Conservation (phyloP, 768 basidiomycete genomes). For the Lactarius vividus region DNA sequence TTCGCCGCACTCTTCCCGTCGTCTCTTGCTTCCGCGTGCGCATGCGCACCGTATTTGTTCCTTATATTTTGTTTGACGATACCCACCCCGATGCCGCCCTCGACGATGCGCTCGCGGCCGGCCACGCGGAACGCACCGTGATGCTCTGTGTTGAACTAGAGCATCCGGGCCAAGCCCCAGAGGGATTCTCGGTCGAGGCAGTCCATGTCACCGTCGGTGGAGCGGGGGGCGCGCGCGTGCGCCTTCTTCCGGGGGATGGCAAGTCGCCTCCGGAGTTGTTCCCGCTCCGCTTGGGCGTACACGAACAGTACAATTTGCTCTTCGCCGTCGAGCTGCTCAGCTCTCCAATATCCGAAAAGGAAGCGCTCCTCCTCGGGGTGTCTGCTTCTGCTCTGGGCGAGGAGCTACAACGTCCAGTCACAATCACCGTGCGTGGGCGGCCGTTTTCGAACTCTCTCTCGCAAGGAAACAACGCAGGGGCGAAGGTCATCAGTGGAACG, state of each 20-base stretch:
- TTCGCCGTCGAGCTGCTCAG: conserved; percentile 84
- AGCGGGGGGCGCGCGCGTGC: too few relatives aligned
- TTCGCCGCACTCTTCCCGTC: conserved; percentile 74
- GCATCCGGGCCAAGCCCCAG: conserved; percentile 63
- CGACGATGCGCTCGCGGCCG: conserved; percentile 52
- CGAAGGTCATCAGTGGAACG: background rate
- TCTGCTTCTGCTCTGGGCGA: conserved; percentile 10
- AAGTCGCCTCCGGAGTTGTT: too few relatives aligned
- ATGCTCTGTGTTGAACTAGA: conserved; percentile 89
- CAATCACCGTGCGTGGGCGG: conserved; percentile 74
- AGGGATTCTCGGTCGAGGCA: conserved; percentile 72
- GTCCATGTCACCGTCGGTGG: too few relatives aligned
- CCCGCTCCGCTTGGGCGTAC: conserved; percentile 58
- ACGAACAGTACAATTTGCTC: conserved; percentile 84
- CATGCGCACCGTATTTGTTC: conserved; percentile 93
- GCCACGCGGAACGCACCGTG: conserved; percentile 79
- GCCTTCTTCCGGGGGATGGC: too few relatives aligned
- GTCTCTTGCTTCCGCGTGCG: conserved; percentile 85
- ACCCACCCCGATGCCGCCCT: conserved; percentile 35
- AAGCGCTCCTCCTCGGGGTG: conserved; percentile 29
- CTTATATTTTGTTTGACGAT: conserved; percentile 63
- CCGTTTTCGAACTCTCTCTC: conserved; percentile 45
- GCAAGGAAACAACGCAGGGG: conserved; percentile 11
- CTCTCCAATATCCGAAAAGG: conserved; percentile 55
- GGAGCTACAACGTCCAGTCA: conserved; percentile 25